Evolutionary conservation across 441 rosid genomes (phyloP).

Genomic region (Erysimum pusillum): DNA sequence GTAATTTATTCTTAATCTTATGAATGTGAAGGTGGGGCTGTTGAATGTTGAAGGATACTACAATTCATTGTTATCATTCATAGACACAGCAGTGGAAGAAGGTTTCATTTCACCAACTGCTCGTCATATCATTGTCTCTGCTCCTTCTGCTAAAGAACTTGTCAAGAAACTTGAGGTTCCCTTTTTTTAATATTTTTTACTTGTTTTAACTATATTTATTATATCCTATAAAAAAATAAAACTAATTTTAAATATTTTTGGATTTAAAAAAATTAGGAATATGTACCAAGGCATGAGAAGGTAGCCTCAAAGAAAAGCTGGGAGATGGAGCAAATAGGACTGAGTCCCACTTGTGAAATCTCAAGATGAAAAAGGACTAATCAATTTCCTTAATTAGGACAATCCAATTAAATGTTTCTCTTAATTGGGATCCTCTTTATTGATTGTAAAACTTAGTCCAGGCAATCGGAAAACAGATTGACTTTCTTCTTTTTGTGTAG

Average conservation of each 20-base stretch:
- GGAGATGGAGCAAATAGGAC: slow-evolving; percentile 72
- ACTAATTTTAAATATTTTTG: no score
- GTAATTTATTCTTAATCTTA: background rate
- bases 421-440: slow-evolving; percentile 40
- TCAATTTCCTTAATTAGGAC: slow-evolving; percentile 36
- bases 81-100: slow-evolving; percentile 96
- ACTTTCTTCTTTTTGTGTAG: slow-evolving; percentile 37
- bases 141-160: slow-evolving; percentile 75
- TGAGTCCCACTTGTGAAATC: slow-evolving; percentile 59
- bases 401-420: slow-evolving; percentile 34
- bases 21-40: slow-evolving; percentile 78
- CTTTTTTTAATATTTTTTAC: background rate
- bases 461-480: slow-evolving; percentile 1
- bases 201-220: background rate
- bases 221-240: no score
- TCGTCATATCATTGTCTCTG: slow-evolving; percentile 87
- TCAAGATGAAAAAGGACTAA: slow-evolving; percentile 59
- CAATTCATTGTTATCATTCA: slow-evolving; percentile 80
- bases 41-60: slow-evolving; percentile 96
- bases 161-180: slow-evolving; percentile 88
- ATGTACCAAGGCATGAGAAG: slow-evolving; percentile 79
- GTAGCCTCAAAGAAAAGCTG: slow-evolving; percentile 82
- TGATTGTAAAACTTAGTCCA: slow-evolving; percentile 27
- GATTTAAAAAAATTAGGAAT: slow-evolving; percentile 56
- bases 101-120: slow-evolving; percentile 86